A percentile compares a stretch with the other conserved stretches of the same genome.
phyloP scores from a whole-genome alignment of 768 basidiomycete genomes.

The Macrolepiota dolichaula region DNA sequence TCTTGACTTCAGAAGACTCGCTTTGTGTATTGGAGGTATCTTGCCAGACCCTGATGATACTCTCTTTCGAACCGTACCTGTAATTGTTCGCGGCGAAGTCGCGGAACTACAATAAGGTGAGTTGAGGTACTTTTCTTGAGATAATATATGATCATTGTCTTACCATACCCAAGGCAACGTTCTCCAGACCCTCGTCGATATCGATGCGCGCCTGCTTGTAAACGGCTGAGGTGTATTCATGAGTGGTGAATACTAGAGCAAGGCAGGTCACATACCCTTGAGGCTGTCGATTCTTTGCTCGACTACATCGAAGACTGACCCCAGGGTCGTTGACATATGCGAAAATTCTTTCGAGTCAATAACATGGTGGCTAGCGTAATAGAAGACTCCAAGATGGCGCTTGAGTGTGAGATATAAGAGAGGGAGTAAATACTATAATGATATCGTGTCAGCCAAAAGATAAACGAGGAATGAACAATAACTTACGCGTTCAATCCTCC shows the following conservation, averaged over 20 bases:
- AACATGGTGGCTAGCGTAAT: slow-evolving; percentile 31
- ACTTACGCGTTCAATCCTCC: slow-evolving; percentile 19
- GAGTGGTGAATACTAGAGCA: neutral
- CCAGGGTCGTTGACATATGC: slow-evolving; percentile 25
- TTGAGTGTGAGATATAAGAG: slow-evolving; percentile 18
- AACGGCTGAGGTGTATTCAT: slow-evolving; percentile 18
- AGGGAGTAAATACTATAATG: slow-evolving; percentile 19
- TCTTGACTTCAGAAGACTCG: neutral
- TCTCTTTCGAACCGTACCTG: neutral
- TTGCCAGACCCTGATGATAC: neutral
- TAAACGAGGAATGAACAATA: neutral
- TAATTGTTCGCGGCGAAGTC: neutral
- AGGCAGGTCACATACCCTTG: slow-evolving; percentile 21
- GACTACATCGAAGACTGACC: slow-evolving; percentile 25
- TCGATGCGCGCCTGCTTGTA: slow-evolving; percentile 34
- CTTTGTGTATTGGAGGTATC: neutral
- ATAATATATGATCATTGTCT: neutral
- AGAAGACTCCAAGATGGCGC: slow-evolving; percentile 17
- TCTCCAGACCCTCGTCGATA: slow-evolving; percentile 28
- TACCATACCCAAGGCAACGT: slow-evolving; percentile 35
- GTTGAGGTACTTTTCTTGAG: neutral
- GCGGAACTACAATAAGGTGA: neutral
- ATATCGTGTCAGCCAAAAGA: neutral
- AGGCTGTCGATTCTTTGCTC: slow-evolving; percentile 30
- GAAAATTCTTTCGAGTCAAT: slow-evolving; percentile 30